Conservation (phyloP, 176 grass and related monocot species). For the Carex cristatella region DNA sequence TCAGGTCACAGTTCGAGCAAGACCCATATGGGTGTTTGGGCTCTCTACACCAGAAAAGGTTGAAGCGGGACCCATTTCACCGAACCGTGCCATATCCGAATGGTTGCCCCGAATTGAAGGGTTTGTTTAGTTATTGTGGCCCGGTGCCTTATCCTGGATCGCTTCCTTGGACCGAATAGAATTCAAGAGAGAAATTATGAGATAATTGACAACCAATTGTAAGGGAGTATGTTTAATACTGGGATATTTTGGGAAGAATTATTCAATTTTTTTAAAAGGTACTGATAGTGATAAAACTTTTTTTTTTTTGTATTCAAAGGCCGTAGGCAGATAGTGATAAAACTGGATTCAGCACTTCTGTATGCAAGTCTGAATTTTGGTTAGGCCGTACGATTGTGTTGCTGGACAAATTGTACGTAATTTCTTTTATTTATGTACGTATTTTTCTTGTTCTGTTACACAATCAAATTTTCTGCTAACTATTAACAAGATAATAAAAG, state of each 20-base stretch:
- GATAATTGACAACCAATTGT: background rate
- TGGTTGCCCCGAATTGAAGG: constrained; percentile 77
- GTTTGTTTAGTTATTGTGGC: constrained; percentile 72
- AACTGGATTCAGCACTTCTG: background rate
- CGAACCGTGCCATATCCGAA: constrained; percentile 59
- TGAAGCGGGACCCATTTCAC: constrained; percentile 94
- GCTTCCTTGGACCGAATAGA: constrained; percentile 65
- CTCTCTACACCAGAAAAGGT: constrained; percentile 62
- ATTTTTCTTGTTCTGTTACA: background rate
- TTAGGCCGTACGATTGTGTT: background rate
- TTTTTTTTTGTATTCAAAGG: too few relatives aligned
- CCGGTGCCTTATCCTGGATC: constrained; percentile 57
- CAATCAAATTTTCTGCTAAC: background rate
- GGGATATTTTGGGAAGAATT: too few relatives aligned
- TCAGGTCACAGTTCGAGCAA: constrained; percentile 67
- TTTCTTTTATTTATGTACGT: background rate
- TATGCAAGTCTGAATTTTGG: background rate
- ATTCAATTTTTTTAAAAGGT: too few relatives aligned
- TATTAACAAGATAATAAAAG: background rate
- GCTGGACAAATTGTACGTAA: background rate
- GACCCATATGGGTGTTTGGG: constrained; percentile 86
- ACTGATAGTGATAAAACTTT: too few relatives aligned
- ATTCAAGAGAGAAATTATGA: background rate
- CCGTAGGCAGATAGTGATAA: background rate
- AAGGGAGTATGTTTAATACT: too few relatives aligned